Conservation (phyloP, 192 early-diverging fungal species). For the Coemansia sp. region DNA sequence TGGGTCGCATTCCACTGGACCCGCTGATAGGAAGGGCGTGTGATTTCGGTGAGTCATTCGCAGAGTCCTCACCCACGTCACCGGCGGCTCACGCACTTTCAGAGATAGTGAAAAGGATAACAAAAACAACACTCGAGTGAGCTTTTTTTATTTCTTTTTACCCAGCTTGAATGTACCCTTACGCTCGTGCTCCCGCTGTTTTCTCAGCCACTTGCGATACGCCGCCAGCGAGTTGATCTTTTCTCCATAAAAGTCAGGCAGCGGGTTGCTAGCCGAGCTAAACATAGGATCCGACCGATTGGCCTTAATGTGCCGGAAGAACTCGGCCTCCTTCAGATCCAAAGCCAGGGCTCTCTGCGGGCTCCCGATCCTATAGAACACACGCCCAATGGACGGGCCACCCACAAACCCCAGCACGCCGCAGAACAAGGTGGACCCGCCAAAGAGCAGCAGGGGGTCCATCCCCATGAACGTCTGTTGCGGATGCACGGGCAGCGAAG, state of each 20-base stretch:
- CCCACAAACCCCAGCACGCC: slow-evolving; percentile 61
- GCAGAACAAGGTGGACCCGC: slow-evolving; percentile 54
- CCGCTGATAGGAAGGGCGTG: slow-evolving; percentile 77
- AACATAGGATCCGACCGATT: slow-evolving; percentile 68
- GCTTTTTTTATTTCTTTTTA: slow-evolving; percentile 17
- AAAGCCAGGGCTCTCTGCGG: slow-evolving; percentile 32
- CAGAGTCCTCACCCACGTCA: slow-evolving; percentile 86
- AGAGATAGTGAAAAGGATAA: slow-evolving; percentile 56
- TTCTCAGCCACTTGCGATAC: slow-evolving; percentile 85
- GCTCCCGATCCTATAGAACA: slow-evolving; percentile 58
- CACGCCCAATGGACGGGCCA: slow-evolving; percentile 65
- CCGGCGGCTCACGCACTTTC: slow-evolving; percentile 72
- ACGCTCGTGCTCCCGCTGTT: slow-evolving; percentile 75
- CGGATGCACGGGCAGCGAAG: slow-evolving; percentile 61
- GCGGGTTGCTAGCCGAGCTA: slow-evolving; percentile 69
- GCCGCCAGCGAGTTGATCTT: slow-evolving; percentile 80
- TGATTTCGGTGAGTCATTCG: slow-evolving; percentile 85
- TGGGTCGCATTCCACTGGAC: slow-evolving; percentile 76
- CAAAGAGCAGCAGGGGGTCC: slow-evolving; percentile 63
- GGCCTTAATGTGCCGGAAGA: slow-evolving; percentile 61
- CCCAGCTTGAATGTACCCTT: slow-evolving; percentile 69
- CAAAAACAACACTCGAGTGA: too few species aligned
- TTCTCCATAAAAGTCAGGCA: slow-evolving; percentile 92
- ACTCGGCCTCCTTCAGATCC: slow-evolving; percentile 57
- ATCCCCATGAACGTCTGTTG: slow-evolving; percentile 63